Evolutionary conservation across 1,139 yeast genomes (phyloP), one percentile per base, ranked within the genome.

Genomic region (Komagataea norvegica): DNA sequence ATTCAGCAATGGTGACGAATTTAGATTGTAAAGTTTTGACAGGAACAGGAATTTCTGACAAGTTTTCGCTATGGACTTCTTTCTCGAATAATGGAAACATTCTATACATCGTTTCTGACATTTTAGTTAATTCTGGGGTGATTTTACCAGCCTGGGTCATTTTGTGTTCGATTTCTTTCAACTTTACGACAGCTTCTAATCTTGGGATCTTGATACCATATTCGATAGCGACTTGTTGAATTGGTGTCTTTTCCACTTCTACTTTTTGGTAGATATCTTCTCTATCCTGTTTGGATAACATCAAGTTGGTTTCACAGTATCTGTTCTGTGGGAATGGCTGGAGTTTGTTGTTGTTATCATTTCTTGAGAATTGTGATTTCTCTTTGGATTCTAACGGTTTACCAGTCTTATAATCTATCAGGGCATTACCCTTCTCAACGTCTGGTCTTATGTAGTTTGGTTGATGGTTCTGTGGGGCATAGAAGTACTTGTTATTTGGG

Each of bases 41-140:
- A 18, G 96, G 96, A 40, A 86, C 79, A 23, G 96, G 96, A 67
- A 89, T 86, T 69, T 91, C 97, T n/a, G 95, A 83, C 58, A 83
- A 67, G 55, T 83, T 83, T 56, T 84, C 93, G 8, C 77, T 70
- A 34, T 67, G 63, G 14, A 55, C 54, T 34, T 54, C 56, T 25
- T 68, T 60, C 39, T 67, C 62, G 41, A 78, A 83, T 38, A 85
- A 62, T 36, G 96, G 96, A 67, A 89, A 84, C 86, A 88, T 80
- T 43, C 74, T 74, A 58, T 78, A 77, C 79, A 91, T 72, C 22
- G 78, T 68, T 3, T 64, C 55, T 8, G 85, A 65, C 72, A 79
- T 79, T 45, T 60, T 68, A 39, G 61, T 57, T 51, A 85, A 59
- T 44, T 82, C 89, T 16, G 63, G 56, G 25, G 66, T 57, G 25